Evolutionary conservation across 129 eudicot genomes (phyloP).

Genomic region (Arctium minus): DNA sequence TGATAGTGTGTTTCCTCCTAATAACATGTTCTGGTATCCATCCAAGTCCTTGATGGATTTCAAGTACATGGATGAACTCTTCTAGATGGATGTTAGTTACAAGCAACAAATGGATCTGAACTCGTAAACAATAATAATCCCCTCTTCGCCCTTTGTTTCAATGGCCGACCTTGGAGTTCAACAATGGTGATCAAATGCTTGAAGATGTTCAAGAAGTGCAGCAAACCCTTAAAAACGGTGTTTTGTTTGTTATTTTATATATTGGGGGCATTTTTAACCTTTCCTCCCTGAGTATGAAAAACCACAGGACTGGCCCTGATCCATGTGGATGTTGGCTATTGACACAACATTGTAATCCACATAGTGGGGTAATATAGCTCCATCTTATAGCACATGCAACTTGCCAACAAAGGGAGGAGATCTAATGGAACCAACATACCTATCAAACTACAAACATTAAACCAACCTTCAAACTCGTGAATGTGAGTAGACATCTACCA

Average conservation of each 20-base stretch:
- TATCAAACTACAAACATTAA: background rate
- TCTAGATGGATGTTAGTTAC: slow-evolving; percentile 87
- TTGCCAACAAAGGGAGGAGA: background rate
- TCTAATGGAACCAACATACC: background rate
- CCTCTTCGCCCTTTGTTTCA: slow-evolving; percentile 47
- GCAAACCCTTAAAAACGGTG: slow-evolving; percentile 14
- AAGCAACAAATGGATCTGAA: slow-evolving; percentile 59
- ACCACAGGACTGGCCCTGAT: background rate
- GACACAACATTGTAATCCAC: background rate
- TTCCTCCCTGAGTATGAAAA: background rate
- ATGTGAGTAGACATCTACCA: background rate
- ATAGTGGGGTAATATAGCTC: background rate
- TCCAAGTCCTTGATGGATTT: slow-evolving; percentile 62
- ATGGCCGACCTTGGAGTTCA: slow-evolving; percentile 52
- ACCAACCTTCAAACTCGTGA: background rate
- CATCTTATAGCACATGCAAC: background rate
- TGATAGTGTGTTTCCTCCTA: slow-evolving; percentile 49
- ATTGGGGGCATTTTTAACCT: background rate
- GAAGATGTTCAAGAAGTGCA: slow-evolving; percentile 43
- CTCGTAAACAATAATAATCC: slow-evolving; percentile 39
- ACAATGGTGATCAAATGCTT: slow-evolving; percentile 21
- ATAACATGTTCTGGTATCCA: slow-evolving; percentile 41
- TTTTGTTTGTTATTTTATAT: too few species aligned
- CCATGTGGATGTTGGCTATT: background rate
- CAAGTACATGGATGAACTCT: slow-evolving; percentile 73